Evolutionary conservation across 2,329 filamentous ascomycete genomes (phyloP).

Genomic region (Aspergillus melleus): DNA sequence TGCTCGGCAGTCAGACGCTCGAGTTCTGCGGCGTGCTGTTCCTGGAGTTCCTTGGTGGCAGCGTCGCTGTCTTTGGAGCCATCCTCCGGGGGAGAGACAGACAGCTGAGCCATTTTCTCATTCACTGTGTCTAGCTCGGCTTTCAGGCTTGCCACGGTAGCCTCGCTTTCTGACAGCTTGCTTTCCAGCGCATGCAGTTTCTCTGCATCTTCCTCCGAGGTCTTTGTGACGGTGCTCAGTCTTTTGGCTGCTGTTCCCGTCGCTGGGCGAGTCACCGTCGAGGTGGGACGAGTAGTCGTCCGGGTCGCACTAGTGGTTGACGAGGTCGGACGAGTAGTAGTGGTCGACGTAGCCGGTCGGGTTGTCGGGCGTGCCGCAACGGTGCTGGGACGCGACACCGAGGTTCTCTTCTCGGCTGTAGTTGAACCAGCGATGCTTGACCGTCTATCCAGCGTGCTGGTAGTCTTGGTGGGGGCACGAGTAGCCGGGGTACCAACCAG

Average conservation of each 20-base stretch:
- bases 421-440: conserved; percentile 39
- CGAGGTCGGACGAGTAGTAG: conserved; percentile 21
- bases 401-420: conserved; percentile 31
- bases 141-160: conserved; percentile 33
- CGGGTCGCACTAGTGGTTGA: conserved; percentile 24
- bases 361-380: conserved; percentile 25
- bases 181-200: conserved; percentile 37
- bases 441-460: conserved; percentile 37
- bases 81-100: conserved; percentile 26
- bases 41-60: conserved; percentile 26
- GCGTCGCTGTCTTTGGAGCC: conserved; percentile 22
- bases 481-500: conserved; percentile 40
- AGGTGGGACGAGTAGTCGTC: conserved; percentile 18
- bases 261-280: conserved; percentile 19
- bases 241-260: conserved; percentile 32
- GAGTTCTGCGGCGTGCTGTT: conserved; percentile 35
- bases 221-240: conserved; percentile 36
- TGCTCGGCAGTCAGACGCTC: conserved; percentile 33
- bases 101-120: conserved; percentile 35
- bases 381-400: conserved; percentile 20
- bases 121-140: conserved; percentile 36
- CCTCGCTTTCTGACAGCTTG: conserved; percentile 39
- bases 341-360: conserved; percentile 25
- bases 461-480: conserved; percentile 34
- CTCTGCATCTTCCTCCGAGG: conserved; percentile 29